These are phyloP conservation scores for Cyclotella sp. DNA, from an alignment of 108 stramenopile genomes.

Conservation along the genomic window DNA sequence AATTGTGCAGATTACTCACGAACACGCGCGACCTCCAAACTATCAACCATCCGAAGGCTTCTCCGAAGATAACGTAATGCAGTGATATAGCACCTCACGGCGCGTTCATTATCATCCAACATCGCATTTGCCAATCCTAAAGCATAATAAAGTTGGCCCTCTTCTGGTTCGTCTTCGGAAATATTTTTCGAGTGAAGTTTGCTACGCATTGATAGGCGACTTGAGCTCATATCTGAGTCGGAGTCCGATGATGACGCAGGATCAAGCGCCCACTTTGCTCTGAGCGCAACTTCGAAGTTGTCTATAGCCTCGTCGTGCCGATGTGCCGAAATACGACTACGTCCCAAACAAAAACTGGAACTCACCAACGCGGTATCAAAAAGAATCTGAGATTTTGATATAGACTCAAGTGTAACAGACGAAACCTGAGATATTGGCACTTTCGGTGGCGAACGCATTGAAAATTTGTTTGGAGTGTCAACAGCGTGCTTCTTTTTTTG, in stretches of 20 bases:
- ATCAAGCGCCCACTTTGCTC: constrained; percentile 47
- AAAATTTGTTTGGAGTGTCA: neutral
- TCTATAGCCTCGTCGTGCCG: constrained; percentile 43
- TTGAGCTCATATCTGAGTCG: constrained; percentile 43
- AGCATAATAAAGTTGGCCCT: constrained; percentile 49
- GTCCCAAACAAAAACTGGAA: constrained; percentile 36
- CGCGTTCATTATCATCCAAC: constrained; percentile 53
- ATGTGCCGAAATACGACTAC: constrained; percentile 23
- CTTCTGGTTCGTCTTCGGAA: constrained; percentile 47
- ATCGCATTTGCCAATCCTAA: constrained; percentile 47
- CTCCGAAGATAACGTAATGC: constrained; percentile 48
- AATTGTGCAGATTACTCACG: neutral
- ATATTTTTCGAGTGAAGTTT: constrained; percentile 14
- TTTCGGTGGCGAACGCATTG: neutral
- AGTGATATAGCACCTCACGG: constrained; percentile 54
- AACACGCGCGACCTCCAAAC: constrained; percentile 42
- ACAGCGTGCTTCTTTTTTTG: constrained; percentile 28
- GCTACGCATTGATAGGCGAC: constrained; percentile 13
- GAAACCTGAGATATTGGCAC: constrained; percentile 19
- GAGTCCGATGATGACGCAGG: constrained; percentile 51
- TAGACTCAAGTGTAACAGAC: neutral
- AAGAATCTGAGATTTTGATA: neutral
- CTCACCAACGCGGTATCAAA: constrained; percentile 37
- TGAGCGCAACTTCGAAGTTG: constrained; percentile 40
- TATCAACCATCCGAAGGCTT: constrained; percentile 39